Conservation (phyloP, 352 stramenopile genomes). For the Globisporangium cylindrosporum region DNA sequence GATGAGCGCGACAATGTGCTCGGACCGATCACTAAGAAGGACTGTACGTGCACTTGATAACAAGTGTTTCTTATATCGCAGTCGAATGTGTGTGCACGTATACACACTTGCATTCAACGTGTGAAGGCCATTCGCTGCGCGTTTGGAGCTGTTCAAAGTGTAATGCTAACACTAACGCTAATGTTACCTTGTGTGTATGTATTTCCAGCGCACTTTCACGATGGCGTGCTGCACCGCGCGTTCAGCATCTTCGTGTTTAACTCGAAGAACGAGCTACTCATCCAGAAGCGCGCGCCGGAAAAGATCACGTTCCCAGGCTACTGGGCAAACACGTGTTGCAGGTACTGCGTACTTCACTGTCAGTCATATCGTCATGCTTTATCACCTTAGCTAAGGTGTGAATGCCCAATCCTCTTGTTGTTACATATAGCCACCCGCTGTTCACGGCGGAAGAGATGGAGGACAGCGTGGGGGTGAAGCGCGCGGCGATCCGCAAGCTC, state of each 20-base stretch:
- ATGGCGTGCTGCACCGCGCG: conserved; percentile 75
- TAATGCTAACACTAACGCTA: neutral
- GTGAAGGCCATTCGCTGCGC: neutral
- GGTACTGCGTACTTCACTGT: conserved; percentile 18
- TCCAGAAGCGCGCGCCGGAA: conserved; percentile 90
- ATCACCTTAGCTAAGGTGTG: too few species aligned
- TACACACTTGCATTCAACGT: neutral
- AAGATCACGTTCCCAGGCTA: conserved; percentile 99
- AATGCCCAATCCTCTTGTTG: too few species aligned
- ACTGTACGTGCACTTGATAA: conserved; percentile 29
- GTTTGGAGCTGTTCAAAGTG: neutral
- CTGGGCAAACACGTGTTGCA: conserved; percentile 99
- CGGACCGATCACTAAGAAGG: conserved; percentile 86
- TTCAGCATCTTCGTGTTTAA: conserved; percentile 90
- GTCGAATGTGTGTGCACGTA: neutral
- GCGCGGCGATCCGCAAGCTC: conserved; percentile 97
- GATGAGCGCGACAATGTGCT: conserved; percentile 80
- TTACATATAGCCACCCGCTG: conserved; percentile 87
- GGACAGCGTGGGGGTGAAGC: conserved; percentile 81
- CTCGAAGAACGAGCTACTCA: conserved; percentile 79
- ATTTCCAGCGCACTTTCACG: conserved; percentile 60
- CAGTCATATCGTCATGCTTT: too few species aligned
- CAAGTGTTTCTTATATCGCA: neutral
- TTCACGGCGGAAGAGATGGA: conserved; percentile 89
- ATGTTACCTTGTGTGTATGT: neutral